Conservation (phyloP, 495 filamentous ascomycete genomes). For the Aspergillus carlsbadensis region DNA sequence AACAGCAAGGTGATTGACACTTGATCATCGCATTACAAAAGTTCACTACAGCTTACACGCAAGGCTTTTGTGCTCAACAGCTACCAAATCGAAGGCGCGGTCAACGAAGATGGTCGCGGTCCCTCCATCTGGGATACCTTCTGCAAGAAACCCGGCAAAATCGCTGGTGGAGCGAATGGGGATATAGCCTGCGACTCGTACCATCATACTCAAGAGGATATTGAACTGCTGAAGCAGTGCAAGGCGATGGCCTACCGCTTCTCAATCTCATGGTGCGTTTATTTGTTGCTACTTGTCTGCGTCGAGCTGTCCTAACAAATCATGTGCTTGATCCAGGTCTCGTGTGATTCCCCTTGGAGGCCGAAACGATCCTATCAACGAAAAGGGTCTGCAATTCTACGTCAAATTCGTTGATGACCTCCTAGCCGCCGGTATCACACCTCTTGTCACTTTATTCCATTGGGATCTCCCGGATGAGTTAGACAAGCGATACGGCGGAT, state of each 20-base stretch:
- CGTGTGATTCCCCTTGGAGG: constrained; percentile 65
- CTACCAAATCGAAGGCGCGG: constrained; percentile 76
- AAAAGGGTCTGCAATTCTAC: constrained; percentile 50
- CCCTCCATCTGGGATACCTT: constrained; percentile 79
- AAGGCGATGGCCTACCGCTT: constrained; percentile 70
- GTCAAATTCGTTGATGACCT: constrained; percentile 49
- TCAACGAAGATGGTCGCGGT: constrained; percentile 64
- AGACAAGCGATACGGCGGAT: constrained; percentile 50
- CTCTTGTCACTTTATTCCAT: constrained; percentile 53
- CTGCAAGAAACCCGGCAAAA: constrained; percentile 70
- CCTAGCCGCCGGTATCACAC: constrained; percentile 47
- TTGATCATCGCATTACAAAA: background rate
- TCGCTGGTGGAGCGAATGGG: constrained; percentile 67
- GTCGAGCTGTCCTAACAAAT: constrained; percentile 6
- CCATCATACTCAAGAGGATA: constrained; percentile 70
- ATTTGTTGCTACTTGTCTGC: constrained; percentile 8
- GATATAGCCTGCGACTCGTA: constrained; percentile 76
- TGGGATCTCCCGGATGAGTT: constrained; percentile 55
- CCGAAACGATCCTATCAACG: constrained; percentile 46
- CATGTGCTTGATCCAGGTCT: constrained; percentile 47
- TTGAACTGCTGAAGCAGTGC: constrained; percentile 64
- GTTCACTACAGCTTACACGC: constrained; percentile 1
- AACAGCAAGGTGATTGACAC: constrained; percentile 59
- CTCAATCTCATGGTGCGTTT: constrained; percentile 69
- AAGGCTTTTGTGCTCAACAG: constrained; percentile 32